Percentiles rank a stretch among this genome's conserved stretches.
Evolutionary conservation across 2,329 filamentous ascomycete species (phyloP).

Genomic region (Fusarium kyushuense): DNA sequence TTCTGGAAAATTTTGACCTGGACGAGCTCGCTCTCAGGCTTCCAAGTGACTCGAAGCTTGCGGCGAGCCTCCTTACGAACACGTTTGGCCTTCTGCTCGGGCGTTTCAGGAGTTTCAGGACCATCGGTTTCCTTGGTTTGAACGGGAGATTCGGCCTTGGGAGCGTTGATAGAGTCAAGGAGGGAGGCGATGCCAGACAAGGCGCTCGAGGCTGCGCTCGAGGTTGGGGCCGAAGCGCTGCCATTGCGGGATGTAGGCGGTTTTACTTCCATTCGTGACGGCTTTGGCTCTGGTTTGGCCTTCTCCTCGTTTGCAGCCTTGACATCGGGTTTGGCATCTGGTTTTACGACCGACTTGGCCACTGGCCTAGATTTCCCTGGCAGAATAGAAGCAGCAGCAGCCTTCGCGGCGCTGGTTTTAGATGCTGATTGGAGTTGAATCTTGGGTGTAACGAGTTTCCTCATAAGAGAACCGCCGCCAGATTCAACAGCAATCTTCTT

Average conservation of each 20-base stretch:
- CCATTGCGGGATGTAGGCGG: constrained; percentile 48
- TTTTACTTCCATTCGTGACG: constrained; percentile 50
- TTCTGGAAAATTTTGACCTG: constrained; percentile 78
- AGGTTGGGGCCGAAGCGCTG: constrained; percentile 37
- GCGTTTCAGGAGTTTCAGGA: constrained; percentile 70
- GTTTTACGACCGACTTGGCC: constrained; percentile 57
- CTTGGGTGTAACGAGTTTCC: constrained; percentile 56
- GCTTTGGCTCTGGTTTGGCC: constrained; percentile 48
- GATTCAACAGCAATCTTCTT: constrained; percentile 60
- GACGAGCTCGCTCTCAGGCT: constrained; percentile 73
- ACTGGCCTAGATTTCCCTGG: constrained; percentile 62
- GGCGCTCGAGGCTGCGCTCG: constrained; percentile 49
- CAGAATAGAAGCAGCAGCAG: constrained; percentile 54
- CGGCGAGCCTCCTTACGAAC: constrained; percentile 79
- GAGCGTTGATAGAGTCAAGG: constrained; percentile 63
- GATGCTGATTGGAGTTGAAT: constrained; percentile 48
- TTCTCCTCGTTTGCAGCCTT: constrained; percentile 51
- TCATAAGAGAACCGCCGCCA: constrained; percentile 54
- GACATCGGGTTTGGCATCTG: constrained; percentile 48
- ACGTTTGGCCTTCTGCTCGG: constrained; percentile 74
- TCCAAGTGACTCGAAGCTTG: constrained; percentile 78
- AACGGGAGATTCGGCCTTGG: constrained; percentile 56
- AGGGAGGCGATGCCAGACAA: constrained; percentile 66
- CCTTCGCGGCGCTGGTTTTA: constrained; percentile 51
- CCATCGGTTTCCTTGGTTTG: constrained; percentile 65